A percentile compares a stretch with the other conserved stretches of the same genome.
Evolutionary conservation across 257 asterid species (phyloP).

Genomic region (Echites panduratus): DNA sequence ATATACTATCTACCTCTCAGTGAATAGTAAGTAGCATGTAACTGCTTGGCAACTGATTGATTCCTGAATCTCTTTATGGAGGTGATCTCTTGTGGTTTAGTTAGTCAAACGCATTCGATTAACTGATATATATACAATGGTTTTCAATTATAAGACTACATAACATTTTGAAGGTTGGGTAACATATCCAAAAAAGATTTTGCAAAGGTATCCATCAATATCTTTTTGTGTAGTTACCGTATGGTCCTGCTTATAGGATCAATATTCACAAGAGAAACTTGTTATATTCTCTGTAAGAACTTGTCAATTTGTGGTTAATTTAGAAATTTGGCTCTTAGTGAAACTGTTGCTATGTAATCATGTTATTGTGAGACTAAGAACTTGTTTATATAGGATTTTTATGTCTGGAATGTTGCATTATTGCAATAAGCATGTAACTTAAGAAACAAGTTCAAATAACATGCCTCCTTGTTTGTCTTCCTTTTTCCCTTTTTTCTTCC

Average conservation of each 20-base stretch:
- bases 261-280: not conserved
- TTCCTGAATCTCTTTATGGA: not conserved
- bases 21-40: not conserved
- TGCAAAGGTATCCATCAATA: not conserved
- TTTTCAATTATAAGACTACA: not conserved
- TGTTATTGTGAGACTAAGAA: not conserved
- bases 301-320: not conserved
- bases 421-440: not conserved
- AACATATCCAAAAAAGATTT: not conserved
- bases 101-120: not conserved
- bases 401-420: not conserved
- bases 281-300: not conserved
- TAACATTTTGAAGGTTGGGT: not conserved
- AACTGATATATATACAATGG: not conserved
- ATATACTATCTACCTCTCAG: not conserved
- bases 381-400: too few relatives aligned
- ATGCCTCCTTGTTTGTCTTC: not conserved
- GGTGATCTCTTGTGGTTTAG: not conserved
- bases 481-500: not conserved
- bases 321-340: not conserved
- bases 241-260: not conserved
- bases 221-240: not conserved
- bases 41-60: not conserved
- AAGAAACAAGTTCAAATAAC: not conserved
- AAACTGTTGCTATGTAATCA: not conserved